phyloP scores from a whole-genome alignment of 1,139 yeast species.

The Hansenula lynferdii region DNA sequence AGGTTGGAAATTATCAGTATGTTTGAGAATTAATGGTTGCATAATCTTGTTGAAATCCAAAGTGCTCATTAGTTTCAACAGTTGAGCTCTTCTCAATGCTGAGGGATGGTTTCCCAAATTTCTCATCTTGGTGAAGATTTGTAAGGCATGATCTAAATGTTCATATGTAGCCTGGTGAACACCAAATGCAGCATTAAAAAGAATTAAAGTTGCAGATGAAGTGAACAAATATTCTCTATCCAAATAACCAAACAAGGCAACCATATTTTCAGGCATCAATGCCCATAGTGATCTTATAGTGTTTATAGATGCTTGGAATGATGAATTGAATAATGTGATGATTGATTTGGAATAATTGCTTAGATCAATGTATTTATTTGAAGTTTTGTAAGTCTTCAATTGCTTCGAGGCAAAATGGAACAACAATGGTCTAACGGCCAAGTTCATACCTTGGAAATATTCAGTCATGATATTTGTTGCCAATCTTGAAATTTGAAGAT shows the following conservation, averaged over 20 bases:
- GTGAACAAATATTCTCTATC: constrained; percentile 83
- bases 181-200: constrained; percentile 80
- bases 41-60: constrained; percentile 67
- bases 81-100: constrained; percentile 66
- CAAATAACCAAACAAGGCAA: constrained; percentile 84
- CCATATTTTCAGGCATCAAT: constrained; percentile 67
- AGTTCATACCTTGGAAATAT: constrained; percentile 78
- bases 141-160: constrained; percentile 70
- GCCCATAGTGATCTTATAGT: constrained; percentile 74
- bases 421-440: constrained; percentile 75
- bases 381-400: constrained; percentile 44
- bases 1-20: constrained; percentile 42
- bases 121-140: constrained; percentile 69
- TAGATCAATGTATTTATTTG: constrained; percentile 58
- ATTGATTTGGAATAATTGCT: constrained; percentile 66
- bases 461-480: constrained; percentile 81
- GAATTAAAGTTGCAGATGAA: constrained; percentile 70
- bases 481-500: constrained; percentile 57
- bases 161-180: constrained; percentile 71
- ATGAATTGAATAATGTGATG: constrained; percentile 66
- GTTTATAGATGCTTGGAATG: constrained; percentile 80
- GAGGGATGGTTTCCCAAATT: constrained; percentile 76
- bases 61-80: constrained; percentile 57
- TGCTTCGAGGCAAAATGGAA: constrained; percentile 78
- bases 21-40: constrained; percentile 50